Evolutionary conservation across 441 rosid genomes (phyloP).

Genomic region (Corymbia calophylla): DNA sequence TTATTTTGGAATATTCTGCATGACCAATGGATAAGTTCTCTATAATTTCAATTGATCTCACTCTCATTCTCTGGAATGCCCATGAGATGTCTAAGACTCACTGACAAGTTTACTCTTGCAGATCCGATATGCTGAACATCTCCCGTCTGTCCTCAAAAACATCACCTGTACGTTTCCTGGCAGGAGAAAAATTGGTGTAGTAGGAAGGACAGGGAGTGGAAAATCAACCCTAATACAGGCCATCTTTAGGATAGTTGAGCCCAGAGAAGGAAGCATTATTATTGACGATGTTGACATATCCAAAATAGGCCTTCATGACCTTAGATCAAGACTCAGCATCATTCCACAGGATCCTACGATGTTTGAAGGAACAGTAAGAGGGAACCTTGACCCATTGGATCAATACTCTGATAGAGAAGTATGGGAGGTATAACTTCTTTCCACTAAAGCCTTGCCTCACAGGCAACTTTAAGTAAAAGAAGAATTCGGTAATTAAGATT

Average conservation of each 20-base stretch:
- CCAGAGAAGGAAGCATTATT: slow-evolving; percentile 73
- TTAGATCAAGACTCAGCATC: slow-evolving; percentile 83
- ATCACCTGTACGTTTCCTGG: slow-evolving; percentile 85
- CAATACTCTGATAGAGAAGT: slow-evolving; percentile 58
- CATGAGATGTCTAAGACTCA: not conserved
- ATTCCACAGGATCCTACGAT: slow-evolving; percentile 95
- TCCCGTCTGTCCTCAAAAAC: slow-evolving; percentile 75
- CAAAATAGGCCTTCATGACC: slow-evolving; percentile 82
- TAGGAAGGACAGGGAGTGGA: slow-evolving; percentile 95
- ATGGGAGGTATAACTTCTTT: slow-evolving; percentile 59
- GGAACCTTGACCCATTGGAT: slow-evolving; percentile 73
- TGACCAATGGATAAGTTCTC: not conserved
- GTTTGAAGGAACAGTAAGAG: slow-evolving; percentile 86
- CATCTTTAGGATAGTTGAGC: slow-evolving; percentile 79
- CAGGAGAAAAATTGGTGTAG: slow-evolving; percentile 78
- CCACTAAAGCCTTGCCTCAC: not conserved
- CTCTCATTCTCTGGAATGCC: not conserved
- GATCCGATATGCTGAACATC: slow-evolving; percentile 92
- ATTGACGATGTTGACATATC: slow-evolving; percentile 77
- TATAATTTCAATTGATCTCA: not conserved
- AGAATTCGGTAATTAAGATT: not conserved
- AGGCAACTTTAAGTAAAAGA: not conserved
- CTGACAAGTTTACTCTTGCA: slow-evolving; percentile 9
- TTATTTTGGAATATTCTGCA: not conserved
- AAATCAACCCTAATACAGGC: slow-evolving; percentile 93